phyloP scores from a whole-genome alignment of 192 early-diverging fungal species.

The Piromyces finnis region DNA sequence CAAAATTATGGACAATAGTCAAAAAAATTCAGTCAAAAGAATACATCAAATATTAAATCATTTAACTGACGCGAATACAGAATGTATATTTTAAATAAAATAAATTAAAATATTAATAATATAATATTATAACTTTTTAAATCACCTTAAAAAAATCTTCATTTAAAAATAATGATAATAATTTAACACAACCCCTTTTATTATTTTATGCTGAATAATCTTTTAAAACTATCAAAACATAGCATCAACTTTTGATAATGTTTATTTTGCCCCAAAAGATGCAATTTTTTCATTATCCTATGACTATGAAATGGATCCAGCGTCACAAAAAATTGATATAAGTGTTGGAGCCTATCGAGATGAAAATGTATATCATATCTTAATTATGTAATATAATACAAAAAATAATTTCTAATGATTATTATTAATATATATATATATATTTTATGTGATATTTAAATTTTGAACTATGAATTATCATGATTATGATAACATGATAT shows the following conservation, averaged over 20 bases:
- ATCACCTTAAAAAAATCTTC: too few species aligned
- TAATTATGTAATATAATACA: too few species aligned
- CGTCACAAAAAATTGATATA: slow-evolving; percentile 72
- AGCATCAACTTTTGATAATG: not conserved
- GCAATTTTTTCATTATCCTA: slow-evolving; percentile 80
- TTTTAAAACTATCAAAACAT: not conserved
- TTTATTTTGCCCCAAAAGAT: slow-evolving; percentile 17
- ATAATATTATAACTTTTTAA: too few species aligned
- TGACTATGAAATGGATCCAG: slow-evolving; percentile 56
- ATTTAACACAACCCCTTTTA: too few species aligned
- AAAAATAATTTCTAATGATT: too few species aligned
- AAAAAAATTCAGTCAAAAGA: not conserved
- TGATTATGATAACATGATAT: too few species aligned
- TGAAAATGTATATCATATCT: slow-evolving; percentile 22
- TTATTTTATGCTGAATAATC: too few species aligned
- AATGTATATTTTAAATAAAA: not conserved
- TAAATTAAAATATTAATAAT: too few species aligned
- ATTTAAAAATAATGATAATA: too few species aligned
- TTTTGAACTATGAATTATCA: too few species aligned
- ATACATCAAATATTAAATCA: not conserved
- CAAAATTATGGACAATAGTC: not conserved
- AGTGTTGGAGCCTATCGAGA: slow-evolving; percentile 93
- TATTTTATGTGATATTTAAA: too few species aligned
- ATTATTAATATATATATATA: too few species aligned
- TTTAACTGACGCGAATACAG: not conserved